Evolutionary conservation across 2,329 filamentous ascomycete species (phyloP), one percentile per base, ranked within the genome.

Genomic region (Neobulgaria alba): DNA sequence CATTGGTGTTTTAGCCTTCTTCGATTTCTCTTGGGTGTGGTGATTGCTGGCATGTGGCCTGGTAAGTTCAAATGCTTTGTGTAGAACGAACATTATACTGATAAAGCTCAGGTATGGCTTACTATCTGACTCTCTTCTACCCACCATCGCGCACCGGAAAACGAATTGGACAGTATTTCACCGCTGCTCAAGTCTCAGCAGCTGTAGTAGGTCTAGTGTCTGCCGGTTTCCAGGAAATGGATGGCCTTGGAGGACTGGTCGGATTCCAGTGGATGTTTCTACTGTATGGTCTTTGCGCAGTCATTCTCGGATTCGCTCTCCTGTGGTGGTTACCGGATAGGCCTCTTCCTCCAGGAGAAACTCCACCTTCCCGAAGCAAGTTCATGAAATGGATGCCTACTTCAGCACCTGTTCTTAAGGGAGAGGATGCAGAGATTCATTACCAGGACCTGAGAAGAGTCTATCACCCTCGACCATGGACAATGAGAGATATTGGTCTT

Each of bases 201-300:
- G 84, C 88, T 0, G 87, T 93, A 0, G 88, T 93, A 2, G 87
- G 88, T 2, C 72, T 95, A 3, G 88, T 94, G 4, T 94, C 86
- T 8, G 88, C 88, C 0, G 88, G 87, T 0, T 94, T 95, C 58
- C 88, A 95, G 62, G 69, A 90, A 57, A 93, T 95, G 84, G 87
- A 95, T 55, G 85, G 85, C 0, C 56, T 72, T 0, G 71, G 75
- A 3, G 86, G 85, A 0, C 69, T 93, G 0, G 82, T 86, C 3
- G 88, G 88, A 3, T 90, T 87, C 58, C 81, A 84, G 49, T 92
- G 85, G 85, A 95, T 95, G 88, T 94, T 95, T 57, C 71, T 95
- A 34, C 63, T 95, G 15, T 95, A 89, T 55, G 88, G 88, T 2
- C 66, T 94, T 8, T 72, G 86, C 38, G 84, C 78, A 2, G 68